phyloP scores from a whole-genome alignment of 805 yeast genomes.

The Saccharomycopsis capsularis region DNA sequence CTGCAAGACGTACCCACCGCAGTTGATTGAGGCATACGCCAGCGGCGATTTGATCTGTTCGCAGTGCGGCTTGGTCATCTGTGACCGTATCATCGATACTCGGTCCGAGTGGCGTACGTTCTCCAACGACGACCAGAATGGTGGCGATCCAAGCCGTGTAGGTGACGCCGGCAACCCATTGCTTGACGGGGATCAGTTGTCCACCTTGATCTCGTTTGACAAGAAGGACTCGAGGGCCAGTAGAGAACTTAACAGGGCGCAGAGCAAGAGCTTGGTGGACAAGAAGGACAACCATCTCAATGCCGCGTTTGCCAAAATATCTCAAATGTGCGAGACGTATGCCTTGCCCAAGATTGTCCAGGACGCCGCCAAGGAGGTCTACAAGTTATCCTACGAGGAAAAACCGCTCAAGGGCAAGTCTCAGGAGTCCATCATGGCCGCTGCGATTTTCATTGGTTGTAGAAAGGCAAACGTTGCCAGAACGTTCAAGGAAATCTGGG shows the following conservation, averaged over 20 bases:
- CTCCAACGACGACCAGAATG: constrained; percentile 95
- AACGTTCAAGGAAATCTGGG: constrained; percentile 93
- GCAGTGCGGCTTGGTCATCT: constrained; percentile 86
- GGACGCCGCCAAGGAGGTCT: constrained; percentile 96
- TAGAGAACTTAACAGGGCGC: constrained; percentile 87
- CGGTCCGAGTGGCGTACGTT: constrained; percentile 99
- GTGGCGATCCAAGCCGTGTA: constrained; percentile 98
- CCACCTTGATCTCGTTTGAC: constrained; percentile 84
- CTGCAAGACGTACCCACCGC: constrained; percentile 93
- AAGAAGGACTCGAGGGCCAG: constrained; percentile 81
- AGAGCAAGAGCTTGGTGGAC: constrained; percentile 77
- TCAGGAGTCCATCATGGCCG: constrained; percentile 93
- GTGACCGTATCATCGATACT: constrained; percentile 88
- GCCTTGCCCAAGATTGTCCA: constrained; percentile 91
- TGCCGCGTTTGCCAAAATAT: constrained; percentile 81
- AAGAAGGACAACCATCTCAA: constrained; percentile 81
- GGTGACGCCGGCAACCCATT: constrained; percentile 95
- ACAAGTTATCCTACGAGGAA: constrained; percentile 84
- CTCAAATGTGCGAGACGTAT: constrained; percentile 96
- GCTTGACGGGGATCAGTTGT: constrained; percentile 83
- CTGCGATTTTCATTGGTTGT: constrained; percentile 91
- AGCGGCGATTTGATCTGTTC: constrained; percentile 99
- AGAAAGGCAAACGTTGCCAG: constrained; percentile 90
- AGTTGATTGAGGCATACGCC: constrained; percentile 86
- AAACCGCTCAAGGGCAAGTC: constrained; percentile 81